Evolutionary conservation across 2,329 filamentous ascomycete genomes (phyloP).

Genomic region (Podosphaera aphanis): DNA sequence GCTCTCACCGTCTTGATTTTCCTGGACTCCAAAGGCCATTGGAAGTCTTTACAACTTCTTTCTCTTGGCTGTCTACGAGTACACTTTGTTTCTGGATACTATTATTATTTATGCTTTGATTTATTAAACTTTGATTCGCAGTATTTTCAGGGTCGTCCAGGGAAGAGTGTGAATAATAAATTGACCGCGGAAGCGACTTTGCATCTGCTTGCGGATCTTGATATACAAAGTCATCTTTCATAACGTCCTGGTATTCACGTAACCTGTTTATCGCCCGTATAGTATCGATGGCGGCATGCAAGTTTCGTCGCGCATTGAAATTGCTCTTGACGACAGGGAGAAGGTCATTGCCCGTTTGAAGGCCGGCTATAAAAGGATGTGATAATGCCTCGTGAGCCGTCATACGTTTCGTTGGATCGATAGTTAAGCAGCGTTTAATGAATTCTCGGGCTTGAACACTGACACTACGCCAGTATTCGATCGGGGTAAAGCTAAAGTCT

Average conservation of each 20-base stretch:
- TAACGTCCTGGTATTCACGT: slow-evolving; percentile 31
- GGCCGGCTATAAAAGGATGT: slow-evolving; percentile 38
- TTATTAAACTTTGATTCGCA: too few relatives aligned
- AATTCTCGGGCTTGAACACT: slow-evolving; percentile 73
- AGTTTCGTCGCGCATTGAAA: slow-evolving; percentile 44
- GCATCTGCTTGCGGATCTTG: slow-evolving; percentile 24
- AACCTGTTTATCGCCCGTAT: slow-evolving; percentile 50
- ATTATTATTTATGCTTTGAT: too few relatives aligned
- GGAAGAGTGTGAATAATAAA: too few relatives aligned
- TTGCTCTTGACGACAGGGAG: slow-evolving; percentile 50
- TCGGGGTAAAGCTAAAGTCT: slow-evolving; percentile 83
- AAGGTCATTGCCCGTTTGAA: slow-evolving; percentile 33
- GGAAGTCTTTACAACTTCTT: too few relatives aligned
- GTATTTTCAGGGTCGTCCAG: too few relatives aligned
- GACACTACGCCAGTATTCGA: slow-evolving; percentile 92
- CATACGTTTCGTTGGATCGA: slow-evolving; percentile 70
- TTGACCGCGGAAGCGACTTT: slow-evolving; percentile 9
- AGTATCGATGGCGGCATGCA: slow-evolving; percentile 48
- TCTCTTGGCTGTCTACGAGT: too few relatives aligned
- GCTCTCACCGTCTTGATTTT: too few relatives aligned
- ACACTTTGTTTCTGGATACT: too few relatives aligned
- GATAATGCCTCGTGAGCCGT: slow-evolving; percentile 61
- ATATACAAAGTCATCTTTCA: slow-evolving; percentile 37
- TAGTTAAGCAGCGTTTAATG: slow-evolving; percentile 73
- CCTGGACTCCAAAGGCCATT: too few relatives aligned